These are phyloP conservation scores for Peniophora sp. DNA, from an alignment of 1,284 basidiomycete genomes.

Conservation along the genomic window DNA sequence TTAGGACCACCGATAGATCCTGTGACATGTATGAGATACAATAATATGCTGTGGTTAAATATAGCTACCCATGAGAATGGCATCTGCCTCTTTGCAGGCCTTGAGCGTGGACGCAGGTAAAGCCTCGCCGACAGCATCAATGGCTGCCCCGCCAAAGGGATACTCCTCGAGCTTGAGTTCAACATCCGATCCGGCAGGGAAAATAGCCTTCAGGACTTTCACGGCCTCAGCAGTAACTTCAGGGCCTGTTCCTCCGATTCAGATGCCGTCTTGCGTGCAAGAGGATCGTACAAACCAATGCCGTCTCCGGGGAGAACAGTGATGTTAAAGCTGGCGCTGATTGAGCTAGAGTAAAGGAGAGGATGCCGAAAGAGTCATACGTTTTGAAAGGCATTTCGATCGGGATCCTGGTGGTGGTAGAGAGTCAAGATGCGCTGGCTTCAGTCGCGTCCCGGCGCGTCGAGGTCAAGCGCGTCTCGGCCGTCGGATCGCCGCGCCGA, in stretches of 20 bases:
- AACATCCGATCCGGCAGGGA: slow-evolving; percentile 50
- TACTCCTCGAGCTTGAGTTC: slow-evolving; percentile 73
- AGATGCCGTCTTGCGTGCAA: neutral
- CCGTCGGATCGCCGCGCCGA: too few species aligned
- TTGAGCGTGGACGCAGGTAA: slow-evolving; percentile 82
- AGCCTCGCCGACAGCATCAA: slow-evolving; percentile 81
- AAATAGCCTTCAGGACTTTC: slow-evolving; percentile 76
- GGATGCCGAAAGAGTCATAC: slow-evolving; percentile 3
- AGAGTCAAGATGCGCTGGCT: too few species aligned
- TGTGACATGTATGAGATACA: slow-evolving; percentile 19
- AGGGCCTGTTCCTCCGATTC: slow-evolving; percentile 54
- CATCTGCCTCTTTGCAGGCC: slow-evolving; percentile 85
- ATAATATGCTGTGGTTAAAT: neutral
- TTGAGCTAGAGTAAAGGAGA: slow-evolving; percentile 3
- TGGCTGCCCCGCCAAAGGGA: slow-evolving; percentile 90
- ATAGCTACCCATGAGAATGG: slow-evolving; percentile 82
- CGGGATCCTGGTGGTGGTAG: too few species aligned
- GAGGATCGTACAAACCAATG: slow-evolving; percentile 61
- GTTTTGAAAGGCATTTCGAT: slow-evolving; percentile 7
- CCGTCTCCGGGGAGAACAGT: slow-evolving; percentile 93
- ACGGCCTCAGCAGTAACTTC: slow-evolving; percentile 90
- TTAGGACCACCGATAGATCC: slow-evolving; percentile 97
- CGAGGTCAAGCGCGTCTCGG: too few species aligned
- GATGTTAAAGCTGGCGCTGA: slow-evolving; percentile 63
- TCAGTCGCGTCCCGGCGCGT: too few species aligned